Conservation (phyloP, 352 stramenopile genomes). For the Pythium phragmiticola region DNA sequence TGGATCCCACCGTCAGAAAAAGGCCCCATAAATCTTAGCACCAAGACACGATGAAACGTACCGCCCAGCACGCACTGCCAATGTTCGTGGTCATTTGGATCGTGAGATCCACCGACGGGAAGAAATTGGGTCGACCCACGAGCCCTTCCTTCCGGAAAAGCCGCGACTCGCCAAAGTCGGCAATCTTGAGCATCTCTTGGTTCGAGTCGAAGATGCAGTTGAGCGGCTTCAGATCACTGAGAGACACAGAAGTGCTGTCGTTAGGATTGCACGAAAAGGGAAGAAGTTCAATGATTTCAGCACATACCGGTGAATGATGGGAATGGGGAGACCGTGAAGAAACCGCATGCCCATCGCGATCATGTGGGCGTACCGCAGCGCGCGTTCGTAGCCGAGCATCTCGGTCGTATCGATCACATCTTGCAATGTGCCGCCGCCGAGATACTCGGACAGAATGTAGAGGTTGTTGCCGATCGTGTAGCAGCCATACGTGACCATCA, state of each 20-base stretch:
- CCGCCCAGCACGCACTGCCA: constrained; percentile 76
- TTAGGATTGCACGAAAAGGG: not conserved
- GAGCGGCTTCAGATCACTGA: constrained; percentile 70
- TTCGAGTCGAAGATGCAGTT: constrained; percentile 84
- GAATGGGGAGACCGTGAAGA: constrained; percentile 64
- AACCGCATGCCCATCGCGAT: constrained; percentile 84
- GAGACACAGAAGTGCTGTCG: constrained; percentile 1
- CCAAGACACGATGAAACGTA: constrained; percentile 14
- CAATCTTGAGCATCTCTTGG: constrained; percentile 76
- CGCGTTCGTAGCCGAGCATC: constrained; percentile 56
- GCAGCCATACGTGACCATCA: constrained; percentile 85
- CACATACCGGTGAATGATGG: constrained; percentile 69
- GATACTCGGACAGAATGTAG: constrained; percentile 83
- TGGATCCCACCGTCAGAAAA: not conserved
- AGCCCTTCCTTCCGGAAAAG: constrained; percentile 66
- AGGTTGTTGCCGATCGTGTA: constrained; percentile 79
- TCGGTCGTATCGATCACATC: constrained; percentile 58
- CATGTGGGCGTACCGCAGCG: constrained; percentile 74
- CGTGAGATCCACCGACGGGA: constrained; percentile 57
- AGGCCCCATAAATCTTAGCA: not conserved
- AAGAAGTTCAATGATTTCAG: not conserved
- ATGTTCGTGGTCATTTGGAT: constrained; percentile 85
- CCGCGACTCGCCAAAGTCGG: constrained; percentile 76
- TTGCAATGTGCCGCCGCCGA: constrained; percentile 79
- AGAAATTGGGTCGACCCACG: constrained; percentile 52